phyloP scores from a whole-genome alignment of 177 flowering plant genomes.

The Vitis hybrid region DNA sequence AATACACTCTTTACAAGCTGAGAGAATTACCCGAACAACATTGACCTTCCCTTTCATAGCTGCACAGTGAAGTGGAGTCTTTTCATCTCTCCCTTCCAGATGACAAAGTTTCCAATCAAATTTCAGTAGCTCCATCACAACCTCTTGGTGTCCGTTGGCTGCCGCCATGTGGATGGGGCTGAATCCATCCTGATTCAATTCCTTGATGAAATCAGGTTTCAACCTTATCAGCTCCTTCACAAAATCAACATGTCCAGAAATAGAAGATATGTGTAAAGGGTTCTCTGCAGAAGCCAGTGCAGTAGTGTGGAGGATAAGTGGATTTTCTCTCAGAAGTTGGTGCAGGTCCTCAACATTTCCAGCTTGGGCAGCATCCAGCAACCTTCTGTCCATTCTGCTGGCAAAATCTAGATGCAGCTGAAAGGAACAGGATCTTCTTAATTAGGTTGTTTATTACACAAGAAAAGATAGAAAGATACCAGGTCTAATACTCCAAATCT shows the following conservation, averaged over 20 bases:
- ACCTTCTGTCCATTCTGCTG: constrained; percentile 23
- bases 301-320: constrained; percentile 21
- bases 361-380: constrained; percentile 29
- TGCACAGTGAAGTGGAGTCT: constrained; percentile 32
- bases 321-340: constrained; percentile 23
- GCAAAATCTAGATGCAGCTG: not conserved
- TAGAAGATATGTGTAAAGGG: constrained; percentile 35
- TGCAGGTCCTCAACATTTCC: constrained; percentile 29
- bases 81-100: constrained; percentile 9
- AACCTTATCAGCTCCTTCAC: constrained; percentile 25
- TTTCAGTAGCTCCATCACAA: constrained; percentile 16
- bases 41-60: constrained; percentile 21
- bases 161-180: constrained; percentile 39
- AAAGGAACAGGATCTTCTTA: no score
- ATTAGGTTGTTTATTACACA: no score
- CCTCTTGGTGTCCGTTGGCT: constrained; percentile 18
- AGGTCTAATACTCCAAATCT: no score
- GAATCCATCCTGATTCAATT: constrained; percentile 30
- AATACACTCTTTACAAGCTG: constrained; percentile 15
- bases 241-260: constrained; percentile 26
- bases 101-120: constrained; percentile 7
- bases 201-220: constrained; percentile 24
- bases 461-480: no score
- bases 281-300: constrained; percentile 18
- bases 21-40: constrained; percentile 12